phyloP scores from a whole-genome alignment of 306 rosid genomes.

The Quercus glauca region DNA sequence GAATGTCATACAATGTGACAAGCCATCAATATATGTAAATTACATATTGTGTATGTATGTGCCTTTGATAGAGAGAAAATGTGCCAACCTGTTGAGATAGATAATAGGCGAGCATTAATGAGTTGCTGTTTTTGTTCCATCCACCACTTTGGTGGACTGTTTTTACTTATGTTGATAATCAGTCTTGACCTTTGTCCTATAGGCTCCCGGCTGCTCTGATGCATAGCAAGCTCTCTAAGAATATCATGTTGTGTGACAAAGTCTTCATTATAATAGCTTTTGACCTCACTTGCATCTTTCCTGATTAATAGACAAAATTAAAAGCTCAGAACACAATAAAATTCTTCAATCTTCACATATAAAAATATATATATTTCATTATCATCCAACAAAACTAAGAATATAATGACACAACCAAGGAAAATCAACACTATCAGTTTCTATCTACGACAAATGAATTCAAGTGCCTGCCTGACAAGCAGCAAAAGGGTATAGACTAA shows the following conservation, averaged over 20 bases:
- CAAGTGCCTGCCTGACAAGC: not conserved
- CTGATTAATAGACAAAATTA: constrained; percentile 12
- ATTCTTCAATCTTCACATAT: no score
- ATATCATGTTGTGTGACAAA: constrained; percentile 27
- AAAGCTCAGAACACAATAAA: not conserved
- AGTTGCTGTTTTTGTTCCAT: not conserved
- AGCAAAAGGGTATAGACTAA: not conserved
- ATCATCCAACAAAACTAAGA: no score
- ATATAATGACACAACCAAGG: not conserved
- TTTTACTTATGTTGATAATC: constrained; percentile 16
- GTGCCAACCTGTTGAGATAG: constrained; percentile 38
- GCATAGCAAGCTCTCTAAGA: constrained; percentile 39
- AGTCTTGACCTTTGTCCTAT: constrained; percentile 21
- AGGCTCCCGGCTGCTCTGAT: not conserved
- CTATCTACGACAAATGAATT: not conserved
- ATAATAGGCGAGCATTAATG: constrained; percentile 21
- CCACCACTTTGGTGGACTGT: constrained; percentile 30
- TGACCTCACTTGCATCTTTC: constrained; percentile 12
- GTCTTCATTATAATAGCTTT: constrained; percentile 26
- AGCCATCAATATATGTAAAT: not conserved
- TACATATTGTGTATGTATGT: not conserved
- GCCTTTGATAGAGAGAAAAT: not conserved
- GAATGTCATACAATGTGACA: not conserved
- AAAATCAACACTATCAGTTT: not conserved
- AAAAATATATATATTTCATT: no score